Evolutionary conservation across 352 stramenopile genomes (phyloP).

Genomic region (Thalassiosira oceanica): DNA sequence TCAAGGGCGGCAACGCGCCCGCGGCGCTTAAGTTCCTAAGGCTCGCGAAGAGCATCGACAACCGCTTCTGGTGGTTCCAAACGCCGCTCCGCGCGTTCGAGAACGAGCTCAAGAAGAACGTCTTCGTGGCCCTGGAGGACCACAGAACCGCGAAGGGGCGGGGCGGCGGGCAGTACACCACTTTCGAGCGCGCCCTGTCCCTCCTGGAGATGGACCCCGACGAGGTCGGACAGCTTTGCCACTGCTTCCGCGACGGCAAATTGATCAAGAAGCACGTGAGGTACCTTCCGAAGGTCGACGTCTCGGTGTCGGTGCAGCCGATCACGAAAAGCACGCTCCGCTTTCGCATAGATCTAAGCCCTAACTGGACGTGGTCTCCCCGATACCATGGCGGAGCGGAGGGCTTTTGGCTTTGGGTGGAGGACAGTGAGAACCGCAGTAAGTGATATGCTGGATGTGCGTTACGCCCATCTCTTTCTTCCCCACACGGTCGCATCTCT

Average conservation of each 20-base stretch:
- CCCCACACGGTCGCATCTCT: too few relatives aligned
- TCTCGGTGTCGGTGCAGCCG: conserved; percentile 86
- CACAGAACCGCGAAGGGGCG: conserved; percentile 65
- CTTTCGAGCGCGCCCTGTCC: conserved; percentile 73
- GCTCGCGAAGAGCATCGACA: conserved; percentile 96
- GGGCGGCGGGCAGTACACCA: conserved; percentile 46
- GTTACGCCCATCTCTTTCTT: too few relatives aligned
- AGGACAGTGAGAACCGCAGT: conserved; percentile 87
- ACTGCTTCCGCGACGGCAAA: conserved; percentile 53
- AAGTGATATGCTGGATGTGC: too few relatives aligned
- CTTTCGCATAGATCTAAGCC: conserved; percentile 86
- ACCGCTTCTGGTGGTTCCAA: conserved; percentile 96
- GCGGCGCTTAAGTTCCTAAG: conserved; percentile 89
- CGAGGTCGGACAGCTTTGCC: conserved; percentile 76
- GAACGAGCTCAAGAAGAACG: conserved; percentile 85
- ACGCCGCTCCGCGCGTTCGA: conserved; percentile 92
- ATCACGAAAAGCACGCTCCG: conserved; percentile 93
- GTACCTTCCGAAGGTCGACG: conserved; percentile 72
- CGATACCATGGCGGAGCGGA: conserved; percentile 84
- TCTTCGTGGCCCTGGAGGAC: conserved; percentile 87
- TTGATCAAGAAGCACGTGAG: conserved; percentile 73
- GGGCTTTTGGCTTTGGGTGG: conserved; percentile 97
- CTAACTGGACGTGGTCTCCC: conserved; percentile 86
- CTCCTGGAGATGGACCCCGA: conserved; percentile 84
- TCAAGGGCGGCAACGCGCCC: conserved; percentile 58